These are phyloP conservation scores for Amylocystis lapponica DNA, from an alignment of 768 basidiomycete genomes.

Conservation along the genomic window DNA sequence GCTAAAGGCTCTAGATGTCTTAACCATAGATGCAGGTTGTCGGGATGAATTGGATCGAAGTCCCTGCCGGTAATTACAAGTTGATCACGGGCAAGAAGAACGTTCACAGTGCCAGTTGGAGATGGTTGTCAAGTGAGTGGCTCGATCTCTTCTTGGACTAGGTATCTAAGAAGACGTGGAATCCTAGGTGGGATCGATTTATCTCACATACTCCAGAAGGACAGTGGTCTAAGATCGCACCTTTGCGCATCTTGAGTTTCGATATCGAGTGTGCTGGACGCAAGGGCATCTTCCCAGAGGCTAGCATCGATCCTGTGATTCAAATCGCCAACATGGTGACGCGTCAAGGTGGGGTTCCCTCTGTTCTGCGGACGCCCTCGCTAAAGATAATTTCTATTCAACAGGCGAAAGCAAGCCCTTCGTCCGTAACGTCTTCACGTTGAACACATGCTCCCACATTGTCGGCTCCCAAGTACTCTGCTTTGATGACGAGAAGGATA, in stretches of 20 bases:
- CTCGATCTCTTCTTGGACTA: background rate
- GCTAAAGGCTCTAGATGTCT: conserved; percentile 1
- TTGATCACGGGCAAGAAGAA: conserved; percentile 52
- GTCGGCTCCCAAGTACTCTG: conserved; percentile 96
- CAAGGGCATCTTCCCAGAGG: conserved; percentile 95
- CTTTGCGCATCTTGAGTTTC: conserved; percentile 90
- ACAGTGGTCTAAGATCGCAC: conserved; percentile 88
- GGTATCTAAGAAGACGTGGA: background rate
- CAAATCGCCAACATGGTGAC: conserved; percentile 99
- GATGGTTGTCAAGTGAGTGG: conserved; percentile 60
- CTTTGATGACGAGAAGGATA: conserved; percentile 64
- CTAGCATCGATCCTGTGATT: conserved; percentile 87
- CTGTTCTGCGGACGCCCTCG: background rate
- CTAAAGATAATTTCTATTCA: background rate
- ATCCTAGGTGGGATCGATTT: conserved; percentile 69
- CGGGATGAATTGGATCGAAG: conserved; percentile 99
- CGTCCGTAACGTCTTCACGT: conserved; percentile 93
- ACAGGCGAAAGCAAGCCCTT: conserved; percentile 89
- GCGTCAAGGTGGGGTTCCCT: conserved; percentile 66
- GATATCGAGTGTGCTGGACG: conserved; percentile 99
- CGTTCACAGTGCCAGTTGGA: conserved; percentile 89
- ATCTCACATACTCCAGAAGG: conserved; percentile 91
- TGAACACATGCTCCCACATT: conserved; percentile 91
- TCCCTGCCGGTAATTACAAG: conserved; percentile 77
- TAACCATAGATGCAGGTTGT: conserved; percentile 52